Evolutionary conservation across 352 stramenopile genomes (phyloP), one percentile per base, ranked within the genome.

Genomic region (Phytophthora sp.): DNA sequence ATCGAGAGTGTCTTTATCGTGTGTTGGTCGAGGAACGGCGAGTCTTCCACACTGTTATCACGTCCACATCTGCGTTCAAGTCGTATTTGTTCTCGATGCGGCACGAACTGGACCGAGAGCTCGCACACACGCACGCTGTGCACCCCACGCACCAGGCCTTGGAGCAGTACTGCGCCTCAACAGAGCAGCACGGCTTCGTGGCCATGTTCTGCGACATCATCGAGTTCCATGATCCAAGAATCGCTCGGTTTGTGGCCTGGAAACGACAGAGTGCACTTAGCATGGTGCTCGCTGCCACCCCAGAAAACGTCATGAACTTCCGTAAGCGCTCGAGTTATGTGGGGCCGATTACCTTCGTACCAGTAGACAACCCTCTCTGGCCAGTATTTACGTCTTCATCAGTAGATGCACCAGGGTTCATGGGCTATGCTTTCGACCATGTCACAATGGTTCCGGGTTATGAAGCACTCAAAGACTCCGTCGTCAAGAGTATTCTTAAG

Each of bases 141-240:
- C 35, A 77, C 7, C 61, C 64, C 0, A 77, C 66, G 0, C 73
- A 86, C 29, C 39, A 63, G 2, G 76, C 78, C 12, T 58, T 93
- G 13, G 82, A 91, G 45, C 52, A 76, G 13, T 91, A 86, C 63
- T 89, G 79, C 47, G 63, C 61, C 1, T 51, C 55, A 26, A 84
- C 73, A 6, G 71, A 86, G 23, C 64, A 89, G 31, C 74, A 90
- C 50, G 82, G 80, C 21, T 91, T 94, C 46, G 69, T 94, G 16
- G 85, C 78, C 54, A 91, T 92, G 79, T 92, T 92, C 39, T 89
- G 83, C 50, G 81, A 92, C 38, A 81, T 94, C 26, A 62, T 90
- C 46, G 74, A 89, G 69, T 92, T 94, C 47, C 71, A 57, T 1
- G 76, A 93, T 33, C 66, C 73, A 4, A 64, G 61, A 31, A 77